phyloP scores from a whole-genome alignment of 2,329 filamentous ascomycete species.

The Stemphylium lycopersici region DNA sequence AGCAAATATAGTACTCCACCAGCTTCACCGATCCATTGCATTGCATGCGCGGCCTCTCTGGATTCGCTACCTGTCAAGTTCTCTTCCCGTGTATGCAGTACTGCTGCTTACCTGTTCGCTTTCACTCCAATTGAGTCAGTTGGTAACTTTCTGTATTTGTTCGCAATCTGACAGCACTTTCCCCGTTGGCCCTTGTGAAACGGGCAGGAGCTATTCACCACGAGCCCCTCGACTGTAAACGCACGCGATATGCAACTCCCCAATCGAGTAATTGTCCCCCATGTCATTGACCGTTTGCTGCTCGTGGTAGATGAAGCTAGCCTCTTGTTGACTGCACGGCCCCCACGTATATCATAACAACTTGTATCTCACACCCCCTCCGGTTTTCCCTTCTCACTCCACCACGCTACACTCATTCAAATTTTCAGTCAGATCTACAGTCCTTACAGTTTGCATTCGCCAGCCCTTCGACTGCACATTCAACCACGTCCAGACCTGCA shows the following conservation, averaged over 20 bases:
- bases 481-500: neutral
- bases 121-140: no score
- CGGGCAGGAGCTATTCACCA: neutral
- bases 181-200: neutral
- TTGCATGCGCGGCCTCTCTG: no score
- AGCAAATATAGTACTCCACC: no score
- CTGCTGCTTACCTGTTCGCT: no score
- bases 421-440: neutral
- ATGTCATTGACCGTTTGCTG: slow-evolving; percentile 14
- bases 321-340: slow-evolving; percentile 4
- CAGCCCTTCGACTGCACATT: neutral
- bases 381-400: slow-evolving; percentile 4
- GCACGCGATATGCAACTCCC: slow-evolving; percentile 6
- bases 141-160: no score
- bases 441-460: slow-evolving; percentile 1
- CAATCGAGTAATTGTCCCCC: neutral
- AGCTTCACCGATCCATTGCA: no score
- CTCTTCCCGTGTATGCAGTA: no score
- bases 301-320: neutral
- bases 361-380: neutral
- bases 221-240: slow-evolving; percentile 16
- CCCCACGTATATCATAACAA: slow-evolving; percentile 7
- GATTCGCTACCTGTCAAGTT: no score
- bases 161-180: no score
- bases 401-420: slow-evolving; percentile 8